Evolutionary conservation across 176 grass and related monocot genomes (phyloP), one percentile per base, ranked within the genome.

Genomic region (Rhipidocladum racemiflorum): DNA sequence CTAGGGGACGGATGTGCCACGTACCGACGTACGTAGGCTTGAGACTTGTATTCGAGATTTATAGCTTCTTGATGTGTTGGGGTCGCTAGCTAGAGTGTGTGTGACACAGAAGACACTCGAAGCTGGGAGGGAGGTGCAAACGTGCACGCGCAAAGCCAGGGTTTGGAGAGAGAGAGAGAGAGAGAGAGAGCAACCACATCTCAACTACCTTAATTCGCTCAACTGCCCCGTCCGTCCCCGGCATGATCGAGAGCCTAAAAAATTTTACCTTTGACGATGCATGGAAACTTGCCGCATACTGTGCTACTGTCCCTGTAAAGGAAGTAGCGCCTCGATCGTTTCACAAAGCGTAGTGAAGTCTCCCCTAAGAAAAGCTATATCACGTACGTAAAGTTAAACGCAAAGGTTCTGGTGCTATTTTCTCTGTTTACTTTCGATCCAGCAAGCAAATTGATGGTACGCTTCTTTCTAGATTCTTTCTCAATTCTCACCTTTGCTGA

Each of bases 201-300:
- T 68, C 90, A 96, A 78, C 93, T 30, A 96, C 90, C 88, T 67
- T 32, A 55, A 86, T 83, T 88, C 71, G 89, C 84, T 86, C 81
- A 90, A 82, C 89, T 40, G 80, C 89, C 80, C 72, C 76, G 72
- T 64, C 87, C 48, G 87, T 61, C 72, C 78, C 61, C 55, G 62
- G 62, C 80, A 78, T 9, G 39, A 40, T 40, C 40, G 5, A 17
- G 5, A 17, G 46, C 11, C 61, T 32, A 14, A 7, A 15, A 62
- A 18, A 9, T 30, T 64, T 76, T 34, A 14, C 9, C 24, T 42
- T 35, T 16, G 65, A 57, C 46, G 27, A 40, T 43, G 53, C 27
- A 30, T 18, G 49, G 80, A 87, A 36, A 63, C 78, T 87, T 82
- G 42, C 21, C 21, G 42, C 82, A 35, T 51, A 59, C 85, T 59